phyloP scores from a whole-genome alignment of 305 asterid species.

The Euphrasia arctica region DNA sequence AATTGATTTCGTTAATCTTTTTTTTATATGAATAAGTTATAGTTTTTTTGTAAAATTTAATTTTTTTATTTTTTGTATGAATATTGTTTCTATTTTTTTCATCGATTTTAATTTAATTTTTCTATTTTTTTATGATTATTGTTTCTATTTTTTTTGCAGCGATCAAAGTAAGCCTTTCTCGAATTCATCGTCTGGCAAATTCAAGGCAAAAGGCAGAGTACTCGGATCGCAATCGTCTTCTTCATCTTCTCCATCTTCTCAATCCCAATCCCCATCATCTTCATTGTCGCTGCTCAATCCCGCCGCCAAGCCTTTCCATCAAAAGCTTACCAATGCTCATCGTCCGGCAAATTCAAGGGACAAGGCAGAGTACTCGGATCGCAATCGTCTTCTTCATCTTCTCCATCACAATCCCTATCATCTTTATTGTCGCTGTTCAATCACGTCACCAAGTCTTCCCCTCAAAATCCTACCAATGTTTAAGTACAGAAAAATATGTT shows the following conservation, averaged over 20 bases:
- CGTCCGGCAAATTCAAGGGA: conserved; percentile 85
- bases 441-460: conserved; percentile 32
- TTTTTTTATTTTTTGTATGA: too few relatives aligned
- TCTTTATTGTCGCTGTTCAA: conserved; percentile 29
- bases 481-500: conserved; percentile 30
- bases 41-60: too few relatives aligned
- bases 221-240: conserved; percentile 64
- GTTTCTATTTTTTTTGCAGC: too few relatives aligned
- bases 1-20: too few relatives aligned
- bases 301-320: conserved; percentile 27
- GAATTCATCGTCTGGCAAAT: conserved; percentile 68
- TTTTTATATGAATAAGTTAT: too few relatives aligned
- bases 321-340: conserved; percentile 24
- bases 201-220: conserved; percentile 86
- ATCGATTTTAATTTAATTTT: too few relatives aligned
- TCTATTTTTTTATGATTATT: too few relatives aligned
- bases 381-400: conserved; percentile 37
- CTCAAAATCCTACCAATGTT: conserved; percentile 27
- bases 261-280: not conserved
- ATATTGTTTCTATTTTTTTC: too few relatives aligned
- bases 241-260: conserved; percentile 23
- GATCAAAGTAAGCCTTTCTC: conserved; percentile 38
- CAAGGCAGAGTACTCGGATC: conserved; percentile 87
- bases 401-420: conserved; percentile 14
- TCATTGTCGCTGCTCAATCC: conserved; percentile 36